phyloP scores from a whole-genome alignment of 257 asterid genomes.

The Voacanga thouarsii region DNA sequence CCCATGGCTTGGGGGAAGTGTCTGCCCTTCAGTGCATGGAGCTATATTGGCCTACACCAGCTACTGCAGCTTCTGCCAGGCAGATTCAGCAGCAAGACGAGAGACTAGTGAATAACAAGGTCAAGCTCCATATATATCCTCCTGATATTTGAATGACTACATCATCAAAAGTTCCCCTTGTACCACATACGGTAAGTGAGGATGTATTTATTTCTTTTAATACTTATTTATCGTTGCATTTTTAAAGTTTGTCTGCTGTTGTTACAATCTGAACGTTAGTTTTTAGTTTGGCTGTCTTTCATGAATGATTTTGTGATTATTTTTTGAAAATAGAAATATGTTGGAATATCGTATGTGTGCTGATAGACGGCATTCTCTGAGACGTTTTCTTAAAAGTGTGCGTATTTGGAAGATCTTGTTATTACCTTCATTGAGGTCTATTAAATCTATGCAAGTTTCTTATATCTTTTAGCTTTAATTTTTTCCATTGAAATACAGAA shows the following conservation, averaged over 20 bases:
- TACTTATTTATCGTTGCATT: not conserved
- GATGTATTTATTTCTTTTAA: not conserved
- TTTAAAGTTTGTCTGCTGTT: not conserved
- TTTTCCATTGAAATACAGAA: too few relatives aligned
- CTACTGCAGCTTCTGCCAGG: slow-evolving; percentile 9
- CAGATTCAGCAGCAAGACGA: not conserved
- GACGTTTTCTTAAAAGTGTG: too few relatives aligned
- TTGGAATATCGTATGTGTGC: too few relatives aligned
- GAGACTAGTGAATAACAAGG: too few relatives aligned
- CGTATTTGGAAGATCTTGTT: too few relatives aligned
- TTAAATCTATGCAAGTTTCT: too few relatives aligned
- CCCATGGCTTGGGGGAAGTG: slow-evolving; percentile 35
- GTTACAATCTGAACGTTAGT: not conserved
- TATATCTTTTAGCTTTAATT: too few relatives aligned
- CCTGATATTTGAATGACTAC: not conserved
- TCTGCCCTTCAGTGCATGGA: slow-evolving; percentile 31
- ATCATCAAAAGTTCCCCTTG: not conserved
- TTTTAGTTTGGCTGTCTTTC: not conserved
- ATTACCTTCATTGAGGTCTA: too few relatives aligned
- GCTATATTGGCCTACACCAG: slow-evolving; percentile 23
- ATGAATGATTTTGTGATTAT: not conserved
- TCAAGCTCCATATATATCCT: slow-evolving; percentile 5
- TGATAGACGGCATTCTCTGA: too few relatives aligned
- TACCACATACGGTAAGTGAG: not conserved
- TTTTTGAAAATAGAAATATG: not conserved